A percentile compares a stretch with the other conserved stretches of the same genome.
Conservation (phyloP, 192 early-diverging fungal genomes). For the Obelidium mucronatum region DNA sequence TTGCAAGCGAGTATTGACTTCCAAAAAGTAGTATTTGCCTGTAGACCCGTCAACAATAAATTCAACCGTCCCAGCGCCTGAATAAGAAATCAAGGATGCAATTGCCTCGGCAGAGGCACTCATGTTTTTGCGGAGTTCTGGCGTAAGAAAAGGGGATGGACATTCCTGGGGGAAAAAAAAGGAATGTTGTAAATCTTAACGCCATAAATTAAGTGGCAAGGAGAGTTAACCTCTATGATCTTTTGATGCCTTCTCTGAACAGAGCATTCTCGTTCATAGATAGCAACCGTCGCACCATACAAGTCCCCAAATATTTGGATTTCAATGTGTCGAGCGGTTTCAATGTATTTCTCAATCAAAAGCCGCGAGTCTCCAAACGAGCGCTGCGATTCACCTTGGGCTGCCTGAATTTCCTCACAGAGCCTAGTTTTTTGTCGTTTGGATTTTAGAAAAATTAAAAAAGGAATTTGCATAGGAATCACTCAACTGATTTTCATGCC, state of each 20-base stretch:
- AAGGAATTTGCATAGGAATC: neutral
- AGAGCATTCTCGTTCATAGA: constrained; percentile 70
- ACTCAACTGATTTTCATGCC: constrained; percentile 39
- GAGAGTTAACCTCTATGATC: constrained; percentile 60
- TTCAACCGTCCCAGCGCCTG: constrained; percentile 70
- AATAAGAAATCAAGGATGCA: constrained; percentile 46
- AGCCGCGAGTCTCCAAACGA: constrained; percentile 65
- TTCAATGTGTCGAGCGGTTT: constrained; percentile 62
- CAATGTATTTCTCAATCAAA: constrained; percentile 69
- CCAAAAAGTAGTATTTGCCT: constrained; percentile 68
- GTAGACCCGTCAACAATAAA: constrained; percentile 62
- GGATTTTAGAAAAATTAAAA: neutral
- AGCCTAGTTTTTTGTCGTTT: constrained; percentile 24
- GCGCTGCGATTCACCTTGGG: constrained; percentile 61
- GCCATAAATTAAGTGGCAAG: neutral
- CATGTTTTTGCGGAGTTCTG: constrained; percentile 35
- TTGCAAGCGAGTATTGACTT: constrained; percentile 73
- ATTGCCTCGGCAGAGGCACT: constrained; percentile 10
- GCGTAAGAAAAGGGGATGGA: constrained; percentile 60
- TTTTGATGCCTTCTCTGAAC: constrained; percentile 74
- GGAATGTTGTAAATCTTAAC: neutral
- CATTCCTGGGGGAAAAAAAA: constrained; percentile 39
- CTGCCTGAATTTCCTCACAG: constrained; percentile 61
- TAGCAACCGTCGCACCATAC: constrained; percentile 62
- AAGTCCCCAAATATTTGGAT: constrained; percentile 63